Base-by-base conservation (phyloP, 345 rosid genomes). In the Linum usitatissimum region DNA sequence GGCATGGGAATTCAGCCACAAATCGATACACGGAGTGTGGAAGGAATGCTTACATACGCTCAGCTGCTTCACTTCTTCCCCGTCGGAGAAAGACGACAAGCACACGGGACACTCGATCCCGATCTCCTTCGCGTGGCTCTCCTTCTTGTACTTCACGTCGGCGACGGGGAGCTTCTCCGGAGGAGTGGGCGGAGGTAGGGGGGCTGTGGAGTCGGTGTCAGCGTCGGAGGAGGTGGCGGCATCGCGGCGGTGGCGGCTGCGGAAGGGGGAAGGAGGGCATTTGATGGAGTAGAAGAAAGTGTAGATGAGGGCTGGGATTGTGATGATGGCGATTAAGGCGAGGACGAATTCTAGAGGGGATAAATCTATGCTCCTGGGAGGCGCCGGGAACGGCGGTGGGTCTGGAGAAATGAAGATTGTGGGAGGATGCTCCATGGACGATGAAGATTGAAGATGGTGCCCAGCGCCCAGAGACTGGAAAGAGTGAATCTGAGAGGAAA, bases 51-150 rank as follows among this genome's bases (percentile, higher is more conserved):
- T 81, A 68, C 96, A 91, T 21, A 51, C 75, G 63, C 77, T 80
- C 5, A 91, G 67, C 53, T 65, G 77, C 70, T 65, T 81, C 53
- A 88, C 72, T 3, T 80, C 85, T 54, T 83, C 81, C 0, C 91
- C 91, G 21, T 83, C 90, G 31, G 67, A 31, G 45, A 82, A 79
- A 19, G 54, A 77, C 15, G 83, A 79, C 48, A 86, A 67, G 63
- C 98, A 91, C 61, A 91, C 88, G 1, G 87, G 73, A 64, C 98
- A 91, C 59, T 86, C 90, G 23, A 60, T 77, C 9, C 90, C 97
- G 34, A 83, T 68, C 53, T 77, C 80, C 12, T 76, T 83, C 0
- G 65, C 77, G 45, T 76, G 88, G 9, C 71, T 61, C 4, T 78
- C 90, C 65, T 79, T 81, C 34, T 45, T 54, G 63, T 73, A 67